phyloP scores from a whole-genome alignment of 2,329 filamentous ascomycete species.

The Aureobasidium sp. region DNA sequence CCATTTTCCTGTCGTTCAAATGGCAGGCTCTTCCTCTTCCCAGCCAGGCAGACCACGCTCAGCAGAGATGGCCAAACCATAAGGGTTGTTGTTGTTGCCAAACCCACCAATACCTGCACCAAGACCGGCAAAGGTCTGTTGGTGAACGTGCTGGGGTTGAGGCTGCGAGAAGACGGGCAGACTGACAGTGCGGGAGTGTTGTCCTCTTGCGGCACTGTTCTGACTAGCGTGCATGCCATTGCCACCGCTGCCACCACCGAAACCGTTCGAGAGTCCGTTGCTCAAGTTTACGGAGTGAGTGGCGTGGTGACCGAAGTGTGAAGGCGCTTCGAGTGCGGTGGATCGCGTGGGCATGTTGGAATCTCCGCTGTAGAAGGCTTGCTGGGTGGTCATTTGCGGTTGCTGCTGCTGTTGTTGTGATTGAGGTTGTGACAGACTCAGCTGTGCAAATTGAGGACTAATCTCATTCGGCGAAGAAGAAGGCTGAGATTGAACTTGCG shows the following conservation, averaged over 20 bases:
- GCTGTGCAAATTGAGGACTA: constrained; percentile 27
- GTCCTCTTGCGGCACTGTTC: constrained; percentile 31
- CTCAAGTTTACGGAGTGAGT: constrained; percentile 41
- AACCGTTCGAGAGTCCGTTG: constrained; percentile 32
- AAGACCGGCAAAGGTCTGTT: constrained; percentile 48
- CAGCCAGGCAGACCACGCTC: constrained; percentile 47
- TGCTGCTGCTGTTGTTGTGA: constrained; percentile 15
- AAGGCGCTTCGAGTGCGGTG: constrained; percentile 23
- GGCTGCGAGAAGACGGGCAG: constrained; percentile 62
- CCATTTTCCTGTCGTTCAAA: not conserved
- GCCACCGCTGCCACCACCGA: constrained; percentile 15
- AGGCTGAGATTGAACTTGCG: constrained; percentile 56
- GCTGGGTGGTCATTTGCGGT: constrained; percentile 56
- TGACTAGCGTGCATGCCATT: constrained; percentile 9
- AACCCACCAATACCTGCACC: constrained; percentile 51
- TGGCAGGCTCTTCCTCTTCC: constrained; percentile 12
- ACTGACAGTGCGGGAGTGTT: constrained; percentile 77
- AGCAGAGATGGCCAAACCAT: constrained; percentile 49
- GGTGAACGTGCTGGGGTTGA: constrained; percentile 27
- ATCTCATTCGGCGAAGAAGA: constrained; percentile 25
- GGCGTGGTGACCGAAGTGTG: constrained; percentile 46
- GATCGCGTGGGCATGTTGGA: constrained; percentile 40
- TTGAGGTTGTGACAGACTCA: constrained; percentile 46
- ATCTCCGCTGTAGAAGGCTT: constrained; percentile 65
- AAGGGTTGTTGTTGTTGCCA: constrained; percentile 22